Evolutionary conservation across 257 asterid genomes (phyloP), one percentile per base, ranked within the genome.

Genomic region (Verbena officinalis): DNA sequence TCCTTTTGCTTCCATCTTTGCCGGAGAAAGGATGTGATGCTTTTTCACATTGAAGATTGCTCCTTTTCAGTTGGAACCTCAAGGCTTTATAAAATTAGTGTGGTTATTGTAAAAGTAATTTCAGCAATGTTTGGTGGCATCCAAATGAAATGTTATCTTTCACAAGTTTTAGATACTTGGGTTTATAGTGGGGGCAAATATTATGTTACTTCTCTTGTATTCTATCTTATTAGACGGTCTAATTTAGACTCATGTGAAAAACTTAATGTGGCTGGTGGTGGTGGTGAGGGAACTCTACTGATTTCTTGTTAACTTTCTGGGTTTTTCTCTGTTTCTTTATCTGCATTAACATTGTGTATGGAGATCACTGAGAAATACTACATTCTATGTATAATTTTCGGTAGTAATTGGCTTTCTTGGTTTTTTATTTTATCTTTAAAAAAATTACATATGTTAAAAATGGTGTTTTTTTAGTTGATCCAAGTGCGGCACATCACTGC

Each of bases 401-500:
- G 40, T 15, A 33, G 48, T 49, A 7, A 24, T 53, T 34, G 27
- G 50, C n/a, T 49, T 60, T 59, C 43, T 40, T 24, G n/a, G 39
- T 15, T 50, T 46, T 48, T 59, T 55, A 27, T 23, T 14, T 2
- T 5, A n/a, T 39, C n/a, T n/a, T n/a, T n/a, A n/a, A n/a, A n/a
- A n/a, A n/a, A n/a, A n/a, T n/a, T n/a, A 51, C 48, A 13, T 9
- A 43, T 34, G 27, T 24, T 49, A 50, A 43, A 40, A 49, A 61
- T 39, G 42, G 54, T 39, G 49, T 21, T 11, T 27, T 59, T 74
- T 13, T 64, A 88, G 94, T 63, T 83, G 64, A 70, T 63, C 66
- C 94, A 85, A 78, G 94, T 83, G 80, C 84, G 94, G 31, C 62
- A 71, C 61, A 81, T 85, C 73, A 88, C 96, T 0, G 81, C 81